A percentile compares a stretch with the other conserved stretches of the same genome.
phyloP scores from a whole-genome alignment of 1,139 yeast species.

The Blastobotrys persicus region DNA sequence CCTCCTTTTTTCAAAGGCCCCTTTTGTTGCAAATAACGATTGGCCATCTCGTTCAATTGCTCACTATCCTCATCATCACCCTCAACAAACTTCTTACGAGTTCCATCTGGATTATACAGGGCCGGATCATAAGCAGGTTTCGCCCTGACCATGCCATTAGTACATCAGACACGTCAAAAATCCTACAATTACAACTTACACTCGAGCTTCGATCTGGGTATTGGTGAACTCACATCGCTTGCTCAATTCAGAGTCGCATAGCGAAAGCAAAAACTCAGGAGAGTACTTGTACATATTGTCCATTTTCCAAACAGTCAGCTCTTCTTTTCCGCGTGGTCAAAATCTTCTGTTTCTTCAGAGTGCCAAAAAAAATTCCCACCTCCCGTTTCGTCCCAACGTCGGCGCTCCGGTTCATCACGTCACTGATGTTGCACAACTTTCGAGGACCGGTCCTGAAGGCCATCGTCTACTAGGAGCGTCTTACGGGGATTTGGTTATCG shows the following conservation, averaged over 20 bases:
- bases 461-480: too few relatives aligned
- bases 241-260: slow-evolving; percentile 8
- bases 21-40: slow-evolving; percentile 5
- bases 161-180: too few relatives aligned
- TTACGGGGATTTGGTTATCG: too few relatives aligned
- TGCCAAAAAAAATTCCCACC: background rate
- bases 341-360: background rate
- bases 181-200: background rate
- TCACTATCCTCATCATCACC: slow-evolving; percentile 9
- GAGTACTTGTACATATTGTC: background rate
- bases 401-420: background rate
- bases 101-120: slow-evolving; percentile 1
- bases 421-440: background rate
- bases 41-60: slow-evolving; percentile 3
- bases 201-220: slow-evolving; percentile 1
- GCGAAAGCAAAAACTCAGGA: slow-evolving; percentile 4
- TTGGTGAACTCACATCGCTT: slow-evolving; percentile 4
- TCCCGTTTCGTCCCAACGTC: background rate
- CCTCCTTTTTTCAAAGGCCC: slow-evolving; percentile 3
- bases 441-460: too few relatives aligned
- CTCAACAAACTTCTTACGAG: slow-evolving; percentile 9
- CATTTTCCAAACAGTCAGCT: background rate
- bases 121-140: slow-evolving; percentile 2
- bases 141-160: background rate
- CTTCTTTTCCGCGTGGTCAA: background rate